Evolutionary conservation across 2,329 filamentous ascomycete species (phyloP).

Genomic region (Hypoxylon sp.): DNA sequence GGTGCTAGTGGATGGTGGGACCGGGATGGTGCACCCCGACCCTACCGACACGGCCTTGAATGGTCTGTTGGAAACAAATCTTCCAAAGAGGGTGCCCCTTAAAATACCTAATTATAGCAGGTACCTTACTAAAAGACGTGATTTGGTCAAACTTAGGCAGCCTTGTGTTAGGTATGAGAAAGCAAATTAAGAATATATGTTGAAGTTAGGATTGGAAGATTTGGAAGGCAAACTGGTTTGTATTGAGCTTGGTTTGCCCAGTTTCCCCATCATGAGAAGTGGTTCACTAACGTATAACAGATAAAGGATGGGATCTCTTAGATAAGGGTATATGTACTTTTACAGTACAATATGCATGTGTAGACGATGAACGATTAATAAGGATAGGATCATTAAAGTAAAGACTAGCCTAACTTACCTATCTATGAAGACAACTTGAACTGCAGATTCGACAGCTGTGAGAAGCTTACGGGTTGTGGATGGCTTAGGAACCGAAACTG

Average conservation of each 20-base stretch:
- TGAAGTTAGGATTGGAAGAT: neutral
- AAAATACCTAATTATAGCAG: conserved; percentile 8
- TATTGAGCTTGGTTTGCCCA: conserved; percentile 7
- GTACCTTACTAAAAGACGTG: neutral
- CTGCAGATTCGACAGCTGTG: neutral
- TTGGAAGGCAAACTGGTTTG: neutral
- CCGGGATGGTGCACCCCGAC: conserved; percentile 18
- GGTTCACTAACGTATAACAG: neutral
- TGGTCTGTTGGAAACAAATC: too few relatives aligned
- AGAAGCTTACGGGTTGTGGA: conserved; percentile 16
- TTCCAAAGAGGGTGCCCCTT: conserved; percentile 1
- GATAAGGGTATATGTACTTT: neutral
- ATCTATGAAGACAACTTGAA: conserved; percentile 16
- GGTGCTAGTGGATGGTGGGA: conserved; percentile 21
- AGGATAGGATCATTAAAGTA: conserved; percentile 1
- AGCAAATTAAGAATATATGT: neutral
- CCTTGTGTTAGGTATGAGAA: neutral
- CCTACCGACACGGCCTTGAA: conserved; percentile 11
- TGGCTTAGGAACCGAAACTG: conserved; percentile 5
- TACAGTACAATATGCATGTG: neutral
- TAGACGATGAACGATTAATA: neutral
- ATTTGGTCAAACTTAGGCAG: conserved; percentile 2
- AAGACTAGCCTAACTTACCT: conserved; percentile 12
- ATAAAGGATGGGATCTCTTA: neutral
- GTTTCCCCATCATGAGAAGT: neutral